These are phyloP conservation scores for Blastocystis sp. DNA, from an alignment of 352 stramenopile species.

Conservation along the genomic window DNA sequence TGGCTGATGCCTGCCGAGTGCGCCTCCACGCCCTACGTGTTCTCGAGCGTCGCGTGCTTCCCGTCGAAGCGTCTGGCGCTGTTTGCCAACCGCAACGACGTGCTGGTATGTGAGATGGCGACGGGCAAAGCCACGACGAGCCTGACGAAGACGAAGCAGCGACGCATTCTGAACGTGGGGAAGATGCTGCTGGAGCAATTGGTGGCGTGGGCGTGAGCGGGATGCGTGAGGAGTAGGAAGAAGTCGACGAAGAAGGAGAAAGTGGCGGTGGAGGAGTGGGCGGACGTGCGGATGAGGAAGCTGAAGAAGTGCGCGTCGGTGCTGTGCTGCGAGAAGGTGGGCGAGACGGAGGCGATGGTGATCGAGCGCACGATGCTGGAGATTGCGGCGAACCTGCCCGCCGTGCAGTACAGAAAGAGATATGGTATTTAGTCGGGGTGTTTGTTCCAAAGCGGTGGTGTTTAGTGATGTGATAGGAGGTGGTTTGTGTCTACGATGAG, in stretches of 20 bases:
- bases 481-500: not conserved
- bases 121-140: not conserved
- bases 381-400: conserved; percentile 27
- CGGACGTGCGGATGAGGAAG: not conserved
- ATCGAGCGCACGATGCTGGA: conserved; percentile 26
- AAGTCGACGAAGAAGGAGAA: not conserved
- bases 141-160: not conserved
- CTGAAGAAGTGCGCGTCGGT: not conserved
- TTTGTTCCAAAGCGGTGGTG: not conserved
- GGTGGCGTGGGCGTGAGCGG: not conserved
- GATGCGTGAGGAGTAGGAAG: not conserved
- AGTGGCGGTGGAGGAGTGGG: not conserved
- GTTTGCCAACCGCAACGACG: not conserved
- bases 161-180: not conserved
- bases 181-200: not conserved
- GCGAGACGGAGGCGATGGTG: not conserved
- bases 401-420: conserved; percentile 52
- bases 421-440: conserved; percentile 43
- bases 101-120: not conserved
- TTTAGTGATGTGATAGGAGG: not conserved
- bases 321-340: not conserved
- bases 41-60: not conserved
- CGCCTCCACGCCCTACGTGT: not conserved
- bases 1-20: not conserved
- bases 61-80: not conserved